Conservation (phyloP, 768 basidiomycete species). For the Suillus paluster region DNA sequence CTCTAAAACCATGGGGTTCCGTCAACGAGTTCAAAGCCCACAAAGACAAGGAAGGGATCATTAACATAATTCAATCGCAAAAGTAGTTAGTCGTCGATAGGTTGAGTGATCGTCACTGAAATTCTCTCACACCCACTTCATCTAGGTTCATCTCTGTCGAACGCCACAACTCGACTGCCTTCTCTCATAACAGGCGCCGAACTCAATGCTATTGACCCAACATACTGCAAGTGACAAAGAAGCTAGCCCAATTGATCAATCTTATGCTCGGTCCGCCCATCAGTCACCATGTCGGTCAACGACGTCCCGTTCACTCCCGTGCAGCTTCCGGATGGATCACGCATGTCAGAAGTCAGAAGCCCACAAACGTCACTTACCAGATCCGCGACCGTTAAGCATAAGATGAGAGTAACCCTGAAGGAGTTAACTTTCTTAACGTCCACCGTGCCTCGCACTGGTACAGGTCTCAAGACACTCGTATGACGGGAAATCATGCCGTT, state of each 20-base stretch:
- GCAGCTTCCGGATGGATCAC: slow-evolving; percentile 14
- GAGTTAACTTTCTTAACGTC: slow-evolving; percentile 31
- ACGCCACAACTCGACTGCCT: slow-evolving; percentile 28
- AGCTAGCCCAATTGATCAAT: slow-evolving; percentile 6
- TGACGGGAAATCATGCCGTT: slow-evolving; percentile 9
- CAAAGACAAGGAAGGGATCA: slow-evolving; percentile 9
- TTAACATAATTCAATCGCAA: slow-evolving; percentile 33
- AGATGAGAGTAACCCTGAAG: slow-evolving; percentile 36
- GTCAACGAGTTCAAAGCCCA: slow-evolving; percentile 2
- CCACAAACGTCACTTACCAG: slow-evolving; percentile 14
- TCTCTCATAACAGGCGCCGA: slow-evolving; percentile 10
- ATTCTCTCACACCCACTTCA: slow-evolving; percentile 30
- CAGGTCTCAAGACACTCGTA: slow-evolving; percentile 1
- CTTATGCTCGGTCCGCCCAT: slow-evolving; percentile 5
- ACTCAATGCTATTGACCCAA: slow-evolving; percentile 1
- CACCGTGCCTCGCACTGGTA: slow-evolving; percentile 20
- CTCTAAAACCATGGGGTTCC: slow-evolving; percentile 5
- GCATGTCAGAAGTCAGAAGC: slow-evolving; percentile 10
- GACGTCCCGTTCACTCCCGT: slow-evolving; percentile 15
- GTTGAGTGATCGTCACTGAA: slow-evolving; percentile 26
- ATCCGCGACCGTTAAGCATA: slow-evolving; percentile 24
- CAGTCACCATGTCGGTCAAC: slow-evolving; percentile 7
- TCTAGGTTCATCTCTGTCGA: slow-evolving; percentile 27
- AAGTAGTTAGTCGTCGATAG: slow-evolving; percentile 26
- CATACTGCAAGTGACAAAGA: slow-evolving; percentile 10